Evolutionary conservation across 306 rosid genomes (phyloP).

Genomic region (Trifolium fragiferum): DNA sequence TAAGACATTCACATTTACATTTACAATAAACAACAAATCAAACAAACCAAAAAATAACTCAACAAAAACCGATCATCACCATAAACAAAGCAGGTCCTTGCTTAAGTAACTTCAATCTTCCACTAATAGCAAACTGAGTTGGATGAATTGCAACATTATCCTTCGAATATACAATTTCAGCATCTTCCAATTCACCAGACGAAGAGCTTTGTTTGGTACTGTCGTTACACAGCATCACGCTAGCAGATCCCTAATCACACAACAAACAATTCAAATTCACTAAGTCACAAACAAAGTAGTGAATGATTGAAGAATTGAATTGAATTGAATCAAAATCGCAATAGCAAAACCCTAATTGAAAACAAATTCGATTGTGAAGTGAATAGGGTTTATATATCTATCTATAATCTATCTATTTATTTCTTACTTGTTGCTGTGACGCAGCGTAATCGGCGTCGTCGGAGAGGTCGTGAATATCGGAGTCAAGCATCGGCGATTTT

Average conservation of each 20-base stretch:
- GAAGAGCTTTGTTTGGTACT: constrained; percentile 73
- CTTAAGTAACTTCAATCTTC: constrained; percentile 81
- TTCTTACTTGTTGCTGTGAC: constrained; percentile 78
- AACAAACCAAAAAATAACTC: background rate
- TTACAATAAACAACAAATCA: background rate
- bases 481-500: constrained; percentile 69
- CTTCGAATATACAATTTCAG: constrained; percentile 72
- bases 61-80: constrained; percentile 50
- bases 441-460: constrained; percentile 99
- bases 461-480: constrained; percentile 86
- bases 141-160: constrained; percentile 98
- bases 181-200: constrained; percentile 69
- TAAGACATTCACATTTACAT: background rate
- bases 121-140: constrained; percentile 82
- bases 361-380: constrained; percentile 29
- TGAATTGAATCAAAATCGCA: background rate
- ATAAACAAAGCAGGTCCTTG: constrained; percentile 74
- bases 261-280: constrained; percentile 28
- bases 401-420: background rate
- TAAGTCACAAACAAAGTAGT: background rate
- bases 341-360: constrained; percentile 43
- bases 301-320: constrained; percentile 4
- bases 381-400: background rate
- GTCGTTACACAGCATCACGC: constrained; percentile 71
- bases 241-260: constrained; percentile 62